These are phyloP conservation scores for Xylariomycetidae sp. DNA, from an alignment of 2,329 filamentous ascomycete species.

Conservation along the genomic window DNA sequence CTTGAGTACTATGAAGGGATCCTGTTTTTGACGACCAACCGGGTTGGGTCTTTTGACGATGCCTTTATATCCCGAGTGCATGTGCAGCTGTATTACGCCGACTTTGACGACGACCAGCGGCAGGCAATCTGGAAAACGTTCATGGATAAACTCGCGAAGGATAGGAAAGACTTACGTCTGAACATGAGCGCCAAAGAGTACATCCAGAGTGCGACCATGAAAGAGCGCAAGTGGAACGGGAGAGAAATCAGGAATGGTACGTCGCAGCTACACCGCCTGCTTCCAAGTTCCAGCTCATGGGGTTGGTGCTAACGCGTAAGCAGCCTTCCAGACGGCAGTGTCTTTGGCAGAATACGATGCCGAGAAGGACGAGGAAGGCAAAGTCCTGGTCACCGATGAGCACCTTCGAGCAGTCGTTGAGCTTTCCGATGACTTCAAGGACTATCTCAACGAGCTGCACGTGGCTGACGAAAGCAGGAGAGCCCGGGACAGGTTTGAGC, in stretches of 20 bases:
- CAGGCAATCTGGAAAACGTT: slow-evolving; percentile 24
- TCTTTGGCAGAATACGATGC: slow-evolving; percentile 18
- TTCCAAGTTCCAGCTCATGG: neutral
- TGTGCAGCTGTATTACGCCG: slow-evolving; percentile 21
- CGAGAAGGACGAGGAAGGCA: neutral
- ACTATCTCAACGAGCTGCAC: slow-evolving; percentile 19
- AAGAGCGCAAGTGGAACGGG: slow-evolving; percentile 15
- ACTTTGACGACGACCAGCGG: slow-evolving; percentile 21
- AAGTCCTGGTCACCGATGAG: slow-evolving; percentile 16
- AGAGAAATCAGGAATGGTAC: slow-evolving; percentile 18
- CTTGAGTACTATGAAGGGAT: slow-evolving; percentile 28
- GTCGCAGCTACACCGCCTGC: no score
- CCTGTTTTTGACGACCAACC: slow-evolving; percentile 25
- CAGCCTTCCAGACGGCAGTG: slow-evolving; percentile 27
- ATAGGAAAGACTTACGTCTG: slow-evolving; percentile 19
- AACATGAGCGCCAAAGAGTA: slow-evolving; percentile 17
- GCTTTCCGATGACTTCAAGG: slow-evolving; percentile 23
- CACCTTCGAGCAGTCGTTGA: slow-evolving; percentile 23
- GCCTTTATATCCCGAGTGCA: slow-evolving; percentile 27
- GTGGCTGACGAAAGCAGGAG: slow-evolving; percentile 11
- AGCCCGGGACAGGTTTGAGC: slow-evolving; percentile 6
- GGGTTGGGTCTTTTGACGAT: slow-evolving; percentile 25
- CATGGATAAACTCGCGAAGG: slow-evolving; percentile 20
- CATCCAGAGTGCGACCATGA: slow-evolving; percentile 11
- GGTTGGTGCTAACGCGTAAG: slow-evolving; percentile 1